Base-by-base conservation (phyloP, 306 rosid species). In the Clitoria ternatea region DNA sequence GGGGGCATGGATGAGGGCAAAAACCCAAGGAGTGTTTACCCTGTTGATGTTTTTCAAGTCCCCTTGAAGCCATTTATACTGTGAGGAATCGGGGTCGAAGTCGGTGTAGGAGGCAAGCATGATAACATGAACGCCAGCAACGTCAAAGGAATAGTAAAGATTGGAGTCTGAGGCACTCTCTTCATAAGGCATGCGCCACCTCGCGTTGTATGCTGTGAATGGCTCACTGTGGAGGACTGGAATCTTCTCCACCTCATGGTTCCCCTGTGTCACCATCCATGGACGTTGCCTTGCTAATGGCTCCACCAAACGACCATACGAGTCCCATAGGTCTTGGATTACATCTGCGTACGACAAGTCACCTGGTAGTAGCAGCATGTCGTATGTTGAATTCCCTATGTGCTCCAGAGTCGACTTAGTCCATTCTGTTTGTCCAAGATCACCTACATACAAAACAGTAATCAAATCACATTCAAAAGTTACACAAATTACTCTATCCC, bases 221-320 rank as follows among this genome's bases (percentile, higher is more conserved):
- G 86, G 59, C 0, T 4, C 0, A 0, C 1, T 0, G 67, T 89
- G 92, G 50, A 85, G 0, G 1, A 80, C 0, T 0, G 88, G 92
- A 29, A 90, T 64, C 64, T 18, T 80, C 81, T 94, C 97, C 1
- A 86, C 1, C 47, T 91, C 99, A 18, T 94, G 97, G 85, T 94
- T 87, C 6, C 97, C 97, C 35, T 78, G 76, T 0, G 98, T 94
- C 7, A 94, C 96, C 99, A 94, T 91, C 99, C 99, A 94, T 1
- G 99, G 99, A 63, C 96, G 81, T 44, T 83, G 81, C 76, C 97
- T 83, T 0, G 98, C 94, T 30, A 82, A 66, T 29, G 97, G 92
- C 76, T 83, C 92, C 0, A 89, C 96, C 2, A 94, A 79, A 10
- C 92, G 82, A 11, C 96, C 98, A 11, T 81, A 90, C 0, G 86